Conservation (phyloP, 768 basidiomycete genomes). For the Boletus tylopilopsis region DNA sequence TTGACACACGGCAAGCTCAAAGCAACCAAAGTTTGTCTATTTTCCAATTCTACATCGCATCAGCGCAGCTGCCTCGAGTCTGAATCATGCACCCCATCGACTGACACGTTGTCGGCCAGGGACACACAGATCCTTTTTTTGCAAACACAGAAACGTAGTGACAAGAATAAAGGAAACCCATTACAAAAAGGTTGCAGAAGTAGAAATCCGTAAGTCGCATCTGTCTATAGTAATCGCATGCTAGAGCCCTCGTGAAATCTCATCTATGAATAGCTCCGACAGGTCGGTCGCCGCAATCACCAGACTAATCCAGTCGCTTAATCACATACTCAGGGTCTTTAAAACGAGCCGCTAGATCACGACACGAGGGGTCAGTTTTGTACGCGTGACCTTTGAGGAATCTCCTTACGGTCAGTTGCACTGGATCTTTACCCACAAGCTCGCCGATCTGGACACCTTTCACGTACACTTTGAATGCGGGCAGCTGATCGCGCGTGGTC, state of each 20-base stretch:
- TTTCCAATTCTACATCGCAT: slow-evolving; percentile 13
- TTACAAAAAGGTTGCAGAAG: background rate
- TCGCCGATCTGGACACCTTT: slow-evolving; percentile 30
- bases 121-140: background rate
- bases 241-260: slow-evolving; percentile 9
- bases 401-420: slow-evolving; percentile 23
- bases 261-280: slow-evolving; percentile 21
- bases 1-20: slow-evolving; percentile 4
- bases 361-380: slow-evolving; percentile 18
- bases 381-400: slow-evolving; percentile 2
- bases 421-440: slow-evolving; percentile 25
- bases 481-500: slow-evolving; percentile 18
- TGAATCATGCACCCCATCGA: slow-evolving; percentile 4
- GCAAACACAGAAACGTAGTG: background rate
- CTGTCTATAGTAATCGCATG: slow-evolving; percentile 13
- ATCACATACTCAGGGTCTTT: slow-evolving; percentile 28
- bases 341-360: slow-evolving; percentile 26
- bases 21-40: background rate
- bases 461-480: slow-evolving; percentile 30
- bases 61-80: slow-evolving; percentile 20
- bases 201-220: slow-evolving; percentile 14
- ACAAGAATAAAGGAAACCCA: slow-evolving; percentile 6
- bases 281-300: slow-evolving; percentile 6
- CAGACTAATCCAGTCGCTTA: background rate
- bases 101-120: slow-evolving; percentile 18